Evolutionary conservation across 768 basidiomycete genomes (phyloP).

Genomic region (Calvatia gigantea): DNA sequence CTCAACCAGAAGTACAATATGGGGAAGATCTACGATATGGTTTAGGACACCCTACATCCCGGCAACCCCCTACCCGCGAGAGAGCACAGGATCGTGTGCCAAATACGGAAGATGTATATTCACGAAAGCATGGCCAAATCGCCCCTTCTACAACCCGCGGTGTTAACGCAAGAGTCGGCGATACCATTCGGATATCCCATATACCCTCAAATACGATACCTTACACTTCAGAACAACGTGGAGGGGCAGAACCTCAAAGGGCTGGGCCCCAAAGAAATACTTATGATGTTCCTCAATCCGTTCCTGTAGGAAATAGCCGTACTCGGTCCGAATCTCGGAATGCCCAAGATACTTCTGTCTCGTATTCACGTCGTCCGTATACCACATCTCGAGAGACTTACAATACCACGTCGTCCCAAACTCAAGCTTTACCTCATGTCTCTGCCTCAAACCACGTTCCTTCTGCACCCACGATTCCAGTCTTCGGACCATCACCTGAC

Average conservation of each 20-base stretch:
- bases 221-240: not conserved
- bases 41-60: not conserved
- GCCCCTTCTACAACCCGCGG: not conserved
- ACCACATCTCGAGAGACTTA: not conserved
- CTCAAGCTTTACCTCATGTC: not conserved
- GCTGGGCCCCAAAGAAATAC: not conserved
- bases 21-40: not conserved
- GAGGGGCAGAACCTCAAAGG: conserved; percentile 1
- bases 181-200: conserved; percentile 3
- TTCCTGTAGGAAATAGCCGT: conserved; percentile 4
- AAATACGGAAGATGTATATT: not conserved
- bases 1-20: not conserved
- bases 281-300: not conserved
- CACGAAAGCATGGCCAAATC: not conserved
- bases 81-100: conserved; percentile 2
- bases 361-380: conserved; percentile 1
- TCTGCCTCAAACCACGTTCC: conserved; percentile 1
- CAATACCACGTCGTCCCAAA: not conserved
- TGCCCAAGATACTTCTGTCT: not conserved
- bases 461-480: not conserved
- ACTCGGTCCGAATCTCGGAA: conserved; percentile 6
- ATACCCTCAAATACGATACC: not conserved
- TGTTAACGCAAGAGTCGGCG: not conserved
- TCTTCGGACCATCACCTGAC: not conserved
- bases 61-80: not conserved